Percentiles rank a stretch among this genome's conserved stretches.
These are phyloP conservation scores for Colletotrichum sp. DNA, from an alignment of 2,329 filamentous ascomycete species.

Conservation along the genomic window DNA sequence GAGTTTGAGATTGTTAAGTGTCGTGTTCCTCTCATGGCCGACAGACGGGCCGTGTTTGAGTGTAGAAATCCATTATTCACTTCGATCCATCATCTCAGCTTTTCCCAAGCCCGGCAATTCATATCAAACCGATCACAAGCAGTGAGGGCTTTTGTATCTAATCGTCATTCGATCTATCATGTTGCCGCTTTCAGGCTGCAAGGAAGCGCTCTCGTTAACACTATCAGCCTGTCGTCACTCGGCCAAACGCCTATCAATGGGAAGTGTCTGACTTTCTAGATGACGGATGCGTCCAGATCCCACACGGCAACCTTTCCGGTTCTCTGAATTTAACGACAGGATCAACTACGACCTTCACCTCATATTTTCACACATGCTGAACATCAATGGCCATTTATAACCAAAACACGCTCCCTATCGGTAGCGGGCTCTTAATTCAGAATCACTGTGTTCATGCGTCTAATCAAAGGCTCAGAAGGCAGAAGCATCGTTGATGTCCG, in stretches of 20 bases:
- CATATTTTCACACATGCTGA: background rate
- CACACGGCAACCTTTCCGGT: background rate
- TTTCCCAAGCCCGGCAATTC: background rate
- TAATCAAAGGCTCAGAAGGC: background rate
- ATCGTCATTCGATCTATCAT: background rate
- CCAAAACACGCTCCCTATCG: background rate
- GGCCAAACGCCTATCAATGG: background rate
- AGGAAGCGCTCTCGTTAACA: background rate
- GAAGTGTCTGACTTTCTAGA: background rate
- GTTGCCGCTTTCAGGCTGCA: background rate
- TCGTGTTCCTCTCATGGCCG: background rate
- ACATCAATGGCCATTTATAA: background rate
- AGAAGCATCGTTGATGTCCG: background rate
- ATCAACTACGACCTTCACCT: background rate
- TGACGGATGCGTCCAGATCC: background rate
- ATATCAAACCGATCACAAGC: background rate
- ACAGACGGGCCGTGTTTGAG: background rate
- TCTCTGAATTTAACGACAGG: background rate
- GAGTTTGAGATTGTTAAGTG: background rate
- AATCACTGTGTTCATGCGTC: background rate
- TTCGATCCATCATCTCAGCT: background rate
- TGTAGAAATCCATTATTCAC: background rate
- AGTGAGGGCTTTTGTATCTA: background rate
- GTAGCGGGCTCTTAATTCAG: background rate
- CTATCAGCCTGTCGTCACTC: background rate